These are phyloP conservation scores for Hyparrhenia diplandra DNA, from an alignment of 176 grass and related monocot species.

Conservation along the genomic window DNA sequence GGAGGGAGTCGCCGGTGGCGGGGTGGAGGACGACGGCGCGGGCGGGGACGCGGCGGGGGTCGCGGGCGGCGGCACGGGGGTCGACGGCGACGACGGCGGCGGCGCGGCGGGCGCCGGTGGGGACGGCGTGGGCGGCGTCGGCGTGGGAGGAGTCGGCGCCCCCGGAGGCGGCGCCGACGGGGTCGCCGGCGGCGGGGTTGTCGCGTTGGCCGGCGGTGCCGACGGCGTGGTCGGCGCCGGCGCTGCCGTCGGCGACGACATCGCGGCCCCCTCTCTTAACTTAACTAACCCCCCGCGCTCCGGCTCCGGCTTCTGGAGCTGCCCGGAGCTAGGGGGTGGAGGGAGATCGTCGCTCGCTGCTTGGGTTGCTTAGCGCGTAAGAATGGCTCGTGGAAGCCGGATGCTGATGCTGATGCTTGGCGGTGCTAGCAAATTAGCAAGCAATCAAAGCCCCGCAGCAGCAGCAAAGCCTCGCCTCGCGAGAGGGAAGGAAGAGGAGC, in stretches of 20 bases:
- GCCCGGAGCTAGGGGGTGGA: neutral
- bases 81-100: neutral
- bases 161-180: neutral
- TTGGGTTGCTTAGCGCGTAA: slow-evolving; percentile 35
- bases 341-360: neutral
- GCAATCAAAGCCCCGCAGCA: neutral
- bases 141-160: neutral
- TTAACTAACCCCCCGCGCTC: neutral
- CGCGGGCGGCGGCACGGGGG: neutral
- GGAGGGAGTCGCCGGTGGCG: neutral
- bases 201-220: neutral
- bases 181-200: neutral
- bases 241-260: slow-evolving; percentile 51
- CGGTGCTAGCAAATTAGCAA: neutral
- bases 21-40: slow-evolving; percentile 1
- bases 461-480: too few species aligned
- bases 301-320: slow-evolving; percentile 4
- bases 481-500: too few species aligned
- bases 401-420: neutral
- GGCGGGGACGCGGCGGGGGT: slow-evolving; percentile 21
- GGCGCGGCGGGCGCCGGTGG: slow-evolving; percentile 4
- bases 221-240: slow-evolving; percentile 37
- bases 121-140: neutral
- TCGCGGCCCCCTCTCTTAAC: neutral
- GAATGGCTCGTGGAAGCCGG: neutral